Conservation (phyloP, 306 rosid species). For the Vigna hirtella region DNA sequence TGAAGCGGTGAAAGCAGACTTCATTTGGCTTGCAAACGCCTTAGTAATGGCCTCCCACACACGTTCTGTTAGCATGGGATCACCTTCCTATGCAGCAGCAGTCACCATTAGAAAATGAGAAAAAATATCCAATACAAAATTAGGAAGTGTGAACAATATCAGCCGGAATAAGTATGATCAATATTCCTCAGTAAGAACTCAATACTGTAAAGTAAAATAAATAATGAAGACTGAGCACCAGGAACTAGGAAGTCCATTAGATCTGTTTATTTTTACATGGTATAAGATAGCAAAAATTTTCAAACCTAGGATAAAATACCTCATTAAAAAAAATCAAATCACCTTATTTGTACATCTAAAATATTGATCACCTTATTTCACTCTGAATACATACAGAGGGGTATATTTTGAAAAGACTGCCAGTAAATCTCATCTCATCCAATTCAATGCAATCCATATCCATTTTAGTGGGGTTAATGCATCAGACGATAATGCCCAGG, state of each 20-base stretch:
- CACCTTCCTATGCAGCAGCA: slow-evolving; percentile 79
- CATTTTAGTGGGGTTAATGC: slow-evolving; percentile 15
- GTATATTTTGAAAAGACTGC: too few species aligned
- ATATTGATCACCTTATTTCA: slow-evolving; percentile 13
- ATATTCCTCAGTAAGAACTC: too few species aligned
- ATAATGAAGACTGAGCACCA: slow-evolving; percentile 33
- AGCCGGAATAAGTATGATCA: neutral
- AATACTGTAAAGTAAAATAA: slow-evolving; percentile 35
- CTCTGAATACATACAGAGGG: too few species aligned
- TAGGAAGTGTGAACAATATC: neutral
- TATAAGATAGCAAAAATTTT: neutral
- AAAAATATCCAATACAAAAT: slow-evolving; percentile 21
- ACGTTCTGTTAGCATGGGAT: slow-evolving; percentile 82
- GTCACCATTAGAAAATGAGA: slow-evolving; percentile 39
- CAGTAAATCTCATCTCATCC: slow-evolving; percentile 9
- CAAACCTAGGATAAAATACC: slow-evolving; percentile 11
- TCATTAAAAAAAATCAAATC: neutral
- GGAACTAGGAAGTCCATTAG: slow-evolving; percentile 31
- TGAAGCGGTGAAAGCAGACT: slow-evolving; percentile 96
- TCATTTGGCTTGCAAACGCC: slow-evolving; percentile 95
- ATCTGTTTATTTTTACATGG: slow-evolving; percentile 11
- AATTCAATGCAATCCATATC: slow-evolving; percentile 32
- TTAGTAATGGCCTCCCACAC: slow-evolving; percentile 96
- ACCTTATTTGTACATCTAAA: slow-evolving; percentile 2
- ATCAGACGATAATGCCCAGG: neutral